Conservation (phyloP, 83 land plant genomes). For the Thuja plicata region DNA sequence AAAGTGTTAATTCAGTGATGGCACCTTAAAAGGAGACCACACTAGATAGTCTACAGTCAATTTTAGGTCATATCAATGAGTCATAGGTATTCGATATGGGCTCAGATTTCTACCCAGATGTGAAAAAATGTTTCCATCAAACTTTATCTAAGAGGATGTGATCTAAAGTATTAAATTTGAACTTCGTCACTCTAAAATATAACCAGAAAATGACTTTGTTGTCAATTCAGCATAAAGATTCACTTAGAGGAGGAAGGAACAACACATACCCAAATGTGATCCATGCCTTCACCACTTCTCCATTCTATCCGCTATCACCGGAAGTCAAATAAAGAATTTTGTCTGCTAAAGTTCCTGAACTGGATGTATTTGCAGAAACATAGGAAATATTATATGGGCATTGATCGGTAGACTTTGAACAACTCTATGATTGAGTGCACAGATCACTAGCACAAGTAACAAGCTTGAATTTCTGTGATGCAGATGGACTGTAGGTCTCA, state of each 20-base stretch:
- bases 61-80: no score
- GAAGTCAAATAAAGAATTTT: slow-evolving; percentile 71
- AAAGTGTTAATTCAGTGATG: neutral
- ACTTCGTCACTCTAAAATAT: no score
- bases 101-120: neutral
- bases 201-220: no score
- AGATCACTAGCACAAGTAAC: slow-evolving; percentile 62
- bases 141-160: neutral
- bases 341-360: slow-evolving; percentile 63
- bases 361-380: no score
- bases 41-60: neutral
- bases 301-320: slow-evolving; percentile 22
- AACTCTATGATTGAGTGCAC: slow-evolving; percentile 39
- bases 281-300: slow-evolving; percentile 32
- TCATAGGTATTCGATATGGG: no score
- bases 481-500: slow-evolving; percentile 51
- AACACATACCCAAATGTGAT: slow-evolving; percentile 73
- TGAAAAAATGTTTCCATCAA: neutral
- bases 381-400: slow-evolving; percentile 80
- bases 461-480: slow-evolving; percentile 52
- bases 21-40: neutral
- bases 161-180: neutral
- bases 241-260: no score
- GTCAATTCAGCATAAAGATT: no score
- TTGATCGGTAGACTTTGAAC: slow-evolving; percentile 27